Evolutionary conservation across 1,284 basidiomycete genomes (phyloP).

Genomic region (Macrocystidia cucumis): DNA sequence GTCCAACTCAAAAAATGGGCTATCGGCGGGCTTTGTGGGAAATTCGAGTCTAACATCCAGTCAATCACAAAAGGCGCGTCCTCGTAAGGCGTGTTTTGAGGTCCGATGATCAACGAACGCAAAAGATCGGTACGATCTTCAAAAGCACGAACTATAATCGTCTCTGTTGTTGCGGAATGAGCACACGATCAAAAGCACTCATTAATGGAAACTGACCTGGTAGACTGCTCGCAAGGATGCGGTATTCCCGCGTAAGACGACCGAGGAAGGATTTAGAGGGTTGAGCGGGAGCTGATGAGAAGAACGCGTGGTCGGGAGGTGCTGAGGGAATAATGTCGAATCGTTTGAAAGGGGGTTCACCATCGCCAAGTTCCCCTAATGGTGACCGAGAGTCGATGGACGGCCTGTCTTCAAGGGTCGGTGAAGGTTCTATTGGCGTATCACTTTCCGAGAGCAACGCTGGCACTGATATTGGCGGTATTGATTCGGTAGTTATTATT

Average conservation of each 20-base stretch:
- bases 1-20: conserved; percentile 95
- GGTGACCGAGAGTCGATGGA: no score
- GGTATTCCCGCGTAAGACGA: conserved; percentile 79
- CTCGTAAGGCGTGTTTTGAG: conserved; percentile 89
- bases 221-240: conserved; percentile 69
- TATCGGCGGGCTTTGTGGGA: conserved; percentile 80
- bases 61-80: conserved; percentile 94
- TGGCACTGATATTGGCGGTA: background rate
- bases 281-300: conserved; percentile 47
- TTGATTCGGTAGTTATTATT: conserved; percentile 4
- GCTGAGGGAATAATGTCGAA: conserved; percentile 73
- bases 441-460: no score
- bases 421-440: background rate
- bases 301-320: conserved; percentile 78
- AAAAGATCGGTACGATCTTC: conserved; percentile 84
- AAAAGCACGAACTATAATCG: conserved; percentile 65
- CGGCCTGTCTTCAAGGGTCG: conserved; percentile 6
- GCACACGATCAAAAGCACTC: conserved; percentile 1
- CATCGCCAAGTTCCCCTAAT: conserved; percentile 9
- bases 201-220: conserved; percentile 49
- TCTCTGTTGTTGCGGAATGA: conserved; percentile 43
- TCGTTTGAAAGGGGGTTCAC: conserved; percentile 53
- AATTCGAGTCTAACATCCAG: conserved; percentile 85
- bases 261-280: conserved; percentile 69
- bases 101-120: conserved; percentile 86